Percentiles rank a stretch among this genome's conserved stretches.
Evolutionary conservation across 495 filamentous ascomycete species (phyloP).

Genomic region (Penicillium desertorum): DNA sequence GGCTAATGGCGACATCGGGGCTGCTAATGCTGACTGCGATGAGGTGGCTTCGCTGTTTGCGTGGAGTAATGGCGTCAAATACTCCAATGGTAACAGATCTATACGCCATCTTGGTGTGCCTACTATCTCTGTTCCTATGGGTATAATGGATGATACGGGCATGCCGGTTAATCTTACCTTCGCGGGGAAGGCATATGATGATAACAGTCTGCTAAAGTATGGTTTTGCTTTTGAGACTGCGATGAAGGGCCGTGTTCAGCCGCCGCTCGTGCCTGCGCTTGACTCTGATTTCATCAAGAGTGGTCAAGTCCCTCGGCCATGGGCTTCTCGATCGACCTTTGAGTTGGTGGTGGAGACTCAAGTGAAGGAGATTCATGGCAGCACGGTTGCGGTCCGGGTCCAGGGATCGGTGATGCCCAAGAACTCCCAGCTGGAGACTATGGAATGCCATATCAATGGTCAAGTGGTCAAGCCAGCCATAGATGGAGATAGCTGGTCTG

Average conservation of each 20-base stretch:
- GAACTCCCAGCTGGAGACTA: conserved; percentile 7
- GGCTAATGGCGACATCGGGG: conserved; percentile 34
- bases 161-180: conserved; percentile 42
- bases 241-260: conserved; percentile 26
- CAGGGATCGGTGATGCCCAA: conserved; percentile 16
- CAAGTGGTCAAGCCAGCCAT: conserved; percentile 20
- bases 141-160: conserved; percentile 36
- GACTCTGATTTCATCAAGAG: conserved; percentile 28
- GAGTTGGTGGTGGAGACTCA: conserved; percentile 25
- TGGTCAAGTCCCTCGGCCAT: neutral
- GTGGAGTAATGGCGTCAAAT: conserved; percentile 39
- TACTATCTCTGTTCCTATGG: conserved; percentile 41
- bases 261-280: conserved; percentile 26
- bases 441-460: conserved; percentile 33
- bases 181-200: conserved; percentile 38
- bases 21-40: conserved; percentile 32
- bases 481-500: conserved; percentile 20
- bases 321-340: neutral
- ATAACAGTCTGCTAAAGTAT: conserved; percentile 31
- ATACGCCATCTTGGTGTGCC: conserved; percentile 40
- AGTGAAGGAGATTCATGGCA: conserved; percentile 22
- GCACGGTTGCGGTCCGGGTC: conserved; percentile 20
- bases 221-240: conserved; percentile 35
- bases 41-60: conserved; percentile 28
- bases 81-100: conserved; percentile 38